Base-by-base conservation (phyloP, 2,329 filamentous ascomycete genomes). In the Parafenestella ontariensis region DNA sequence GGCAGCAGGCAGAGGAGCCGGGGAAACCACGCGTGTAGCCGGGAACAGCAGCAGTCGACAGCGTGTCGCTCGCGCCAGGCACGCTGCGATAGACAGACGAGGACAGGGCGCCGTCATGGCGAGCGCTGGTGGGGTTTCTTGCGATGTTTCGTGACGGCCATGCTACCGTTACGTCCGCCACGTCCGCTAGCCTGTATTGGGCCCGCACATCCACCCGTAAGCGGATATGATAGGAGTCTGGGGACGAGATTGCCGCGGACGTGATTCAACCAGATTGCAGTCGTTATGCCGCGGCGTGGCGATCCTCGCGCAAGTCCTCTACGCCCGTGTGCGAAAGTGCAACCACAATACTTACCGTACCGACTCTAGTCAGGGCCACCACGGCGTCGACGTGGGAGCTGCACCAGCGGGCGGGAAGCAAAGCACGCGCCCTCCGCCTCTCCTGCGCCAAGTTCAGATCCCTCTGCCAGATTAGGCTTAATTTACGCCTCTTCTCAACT, bases 151-250 rank as follows among this genome's bases (percentile, higher is more conserved):
- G 54, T 52, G 57, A 62, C 36, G 54, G 57, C 54, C 62, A 66
- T 70, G 64, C 64, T 71, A 71, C 69, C 64, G 68, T 70, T 70
- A 70, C 69, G 62, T 69, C 65, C 61, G 61, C 58, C 50, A 58
- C 41, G 33, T 34, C 33, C 52, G 54, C 68, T 71, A 72, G 63
- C 11, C 62, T 52, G 48, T 18, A 49, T 60, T 50, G 51, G 58
- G 63, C 21, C 29, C 17, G 34, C 47, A 15, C n/a, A 23, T 33
- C 53, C 54, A 56, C 49, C 58, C 59, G 24, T 47, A 59, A 58
- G 59, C 55, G 44, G 54, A 29, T 20, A 37, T 46, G 46, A 58
- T 60, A 46, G 57, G 54, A 55, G 41, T 55, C 52, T 50, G 55
- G 51, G 52, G 57, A 47, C 51, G 49, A 34, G 31, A 17, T 43